phyloP scores from a whole-genome alignment of 805 yeast species.

The Ogataea saltuana region DNA sequence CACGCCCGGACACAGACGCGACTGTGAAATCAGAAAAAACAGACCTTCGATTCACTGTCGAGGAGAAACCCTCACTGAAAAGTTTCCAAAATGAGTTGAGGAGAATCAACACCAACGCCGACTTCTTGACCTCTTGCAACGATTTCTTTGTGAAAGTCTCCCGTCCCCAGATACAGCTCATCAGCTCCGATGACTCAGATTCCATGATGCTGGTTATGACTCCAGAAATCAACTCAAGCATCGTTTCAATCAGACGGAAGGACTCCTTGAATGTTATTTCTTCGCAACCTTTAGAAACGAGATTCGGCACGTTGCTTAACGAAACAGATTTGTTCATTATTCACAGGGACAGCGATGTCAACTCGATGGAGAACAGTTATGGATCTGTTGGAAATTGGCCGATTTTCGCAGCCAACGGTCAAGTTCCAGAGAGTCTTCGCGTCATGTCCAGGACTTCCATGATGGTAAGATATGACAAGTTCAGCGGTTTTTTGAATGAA shows the following conservation, averaged over 20 bases:
- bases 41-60: slow-evolving; percentile 1
- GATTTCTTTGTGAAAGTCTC: slow-evolving; percentile 67
- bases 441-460: slow-evolving; percentile 66
- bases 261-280: slow-evolving; percentile 14
- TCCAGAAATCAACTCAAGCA: slow-evolving; percentile 67
- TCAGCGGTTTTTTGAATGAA: slow-evolving; percentile 43
- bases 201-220: slow-evolving; percentile 71
- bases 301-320: slow-evolving; percentile 67
- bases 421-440: slow-evolving; percentile 51
- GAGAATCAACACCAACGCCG: slow-evolving; percentile 8
- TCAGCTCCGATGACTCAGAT: slow-evolving; percentile 50
- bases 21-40: not conserved
- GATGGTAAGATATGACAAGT: slow-evolving; percentile 58
- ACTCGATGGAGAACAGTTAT: slow-evolving; percentile 50
- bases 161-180: slow-evolving; percentile 81
- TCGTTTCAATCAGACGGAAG: slow-evolving; percentile 58
- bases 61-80: not conserved
- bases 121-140: slow-evolving; percentile 42
- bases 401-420: slow-evolving; percentile 81
- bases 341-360: slow-evolving; percentile 46
- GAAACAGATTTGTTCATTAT: slow-evolving; percentile 75
- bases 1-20: not conserved
- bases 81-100: slow-evolving; percentile 4
- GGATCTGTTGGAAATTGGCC: slow-evolving; percentile 78
- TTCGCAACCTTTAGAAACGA: slow-evolving; percentile 51